Evolutionary conservation across 176 grass and related monocot species (phyloP).

Genomic region (Lolium multiflorum): DNA sequence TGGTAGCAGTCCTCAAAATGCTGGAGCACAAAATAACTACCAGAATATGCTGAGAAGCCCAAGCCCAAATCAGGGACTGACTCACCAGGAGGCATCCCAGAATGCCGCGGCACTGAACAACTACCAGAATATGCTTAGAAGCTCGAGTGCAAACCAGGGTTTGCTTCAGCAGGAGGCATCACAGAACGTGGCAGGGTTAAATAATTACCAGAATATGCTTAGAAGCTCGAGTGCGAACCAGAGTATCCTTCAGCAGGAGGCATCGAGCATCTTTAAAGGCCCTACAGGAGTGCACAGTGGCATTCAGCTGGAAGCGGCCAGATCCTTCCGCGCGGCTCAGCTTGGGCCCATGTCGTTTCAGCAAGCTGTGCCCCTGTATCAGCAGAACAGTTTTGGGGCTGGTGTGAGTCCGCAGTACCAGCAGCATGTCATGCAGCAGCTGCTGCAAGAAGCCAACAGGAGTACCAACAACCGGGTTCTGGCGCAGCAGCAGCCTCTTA

Average conservation of each 20-base stretch:
- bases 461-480: conserved; percentile 49
- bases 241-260: conserved; percentile 66
- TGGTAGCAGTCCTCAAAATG: conserved; percentile 48
- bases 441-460: conserved; percentile 85
- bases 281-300: conserved; percentile 46
- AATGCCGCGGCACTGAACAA: conserved; percentile 45
- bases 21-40: conserved; percentile 59
- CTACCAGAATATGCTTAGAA: conserved; percentile 79
- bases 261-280: conserved; percentile 53
- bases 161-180: conserved; percentile 68
- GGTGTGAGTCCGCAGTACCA: conserved; percentile 57
- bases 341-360: conserved; percentile 40
- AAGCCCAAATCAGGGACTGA: conserved; percentile 48
- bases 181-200: conserved; percentile 35
- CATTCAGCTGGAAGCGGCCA: conserved; percentile 49
- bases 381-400: conserved; percentile 38
- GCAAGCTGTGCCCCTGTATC: conserved; percentile 49
- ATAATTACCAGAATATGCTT: conserved; percentile 74
- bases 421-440: conserved; percentile 81
- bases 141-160: conserved; percentile 56
- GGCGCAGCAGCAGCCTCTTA: background rate
- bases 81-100: conserved; percentile 61
- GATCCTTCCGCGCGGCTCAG: conserved; percentile 50
- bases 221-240: conserved; percentile 59
- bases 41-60: conserved; percentile 72